Conservation (phyloP, 169 alveolate species). For the Perkinsus olseni region DNA sequence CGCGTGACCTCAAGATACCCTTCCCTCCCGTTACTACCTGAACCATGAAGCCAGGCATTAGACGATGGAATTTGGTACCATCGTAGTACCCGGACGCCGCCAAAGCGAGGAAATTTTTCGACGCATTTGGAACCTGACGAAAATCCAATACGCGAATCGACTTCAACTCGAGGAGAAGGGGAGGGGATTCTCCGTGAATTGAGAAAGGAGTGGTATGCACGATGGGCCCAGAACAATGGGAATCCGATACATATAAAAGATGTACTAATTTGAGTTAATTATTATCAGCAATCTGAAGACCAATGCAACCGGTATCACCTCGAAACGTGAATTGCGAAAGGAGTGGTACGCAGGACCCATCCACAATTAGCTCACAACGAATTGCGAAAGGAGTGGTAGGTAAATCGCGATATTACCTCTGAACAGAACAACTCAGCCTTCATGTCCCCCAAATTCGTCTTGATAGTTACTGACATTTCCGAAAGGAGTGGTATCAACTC, state of each 20-base stretch:
- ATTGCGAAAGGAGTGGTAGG: not conserved
- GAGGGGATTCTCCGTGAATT: too few relatives aligned
- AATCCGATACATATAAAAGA: too few relatives aligned
- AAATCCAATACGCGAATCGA: too few relatives aligned
- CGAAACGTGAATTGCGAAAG: too few relatives aligned
- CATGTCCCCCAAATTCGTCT: constrained; percentile 29
- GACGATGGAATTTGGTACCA: constrained; percentile 60
- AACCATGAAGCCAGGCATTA: constrained; percentile 61
- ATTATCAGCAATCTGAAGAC: too few relatives aligned
- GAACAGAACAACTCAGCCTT: constrained; percentile 32
- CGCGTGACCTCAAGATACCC: not conserved
- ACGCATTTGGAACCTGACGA: constrained; percentile 63
- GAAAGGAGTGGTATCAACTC: not conserved
- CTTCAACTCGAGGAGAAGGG: too few relatives aligned
- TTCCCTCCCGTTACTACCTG: constrained; percentile 29
- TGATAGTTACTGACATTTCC: constrained; percentile 15
- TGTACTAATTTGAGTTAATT: too few relatives aligned
- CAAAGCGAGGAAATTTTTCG: constrained; percentile 66
- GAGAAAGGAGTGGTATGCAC: too few relatives aligned
- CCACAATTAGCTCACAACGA: too few relatives aligned
- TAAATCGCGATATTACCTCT: constrained; percentile 24
- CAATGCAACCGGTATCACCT: too few relatives aligned
- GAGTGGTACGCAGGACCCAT: too few relatives aligned
- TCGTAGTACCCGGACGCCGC: constrained; percentile 64
- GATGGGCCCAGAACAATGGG: too few relatives aligned